Percentiles rank a stretch among this genome's conserved stretches.
Conservation (phyloP, 176 grass and related monocot genomes). For the Thinopyrum elongatum region DNA sequence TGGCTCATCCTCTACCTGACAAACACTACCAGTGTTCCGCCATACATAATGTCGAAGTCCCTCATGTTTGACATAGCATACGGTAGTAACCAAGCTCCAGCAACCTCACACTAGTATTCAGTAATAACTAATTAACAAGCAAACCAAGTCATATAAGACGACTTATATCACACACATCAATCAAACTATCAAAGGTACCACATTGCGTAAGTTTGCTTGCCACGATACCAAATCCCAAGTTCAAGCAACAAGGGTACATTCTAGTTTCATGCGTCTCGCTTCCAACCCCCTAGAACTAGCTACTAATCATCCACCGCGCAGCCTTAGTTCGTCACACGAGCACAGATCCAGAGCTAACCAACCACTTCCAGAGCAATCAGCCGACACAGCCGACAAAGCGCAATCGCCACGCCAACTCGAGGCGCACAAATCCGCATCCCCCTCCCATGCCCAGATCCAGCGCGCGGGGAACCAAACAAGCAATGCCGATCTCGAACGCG, state of each 20-base stretch:
- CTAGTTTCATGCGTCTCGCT: background rate
- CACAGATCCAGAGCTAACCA: conserved; percentile 30
- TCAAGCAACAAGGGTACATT: background rate
- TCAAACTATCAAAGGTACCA: background rate
- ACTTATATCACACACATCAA: background rate
- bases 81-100: background rate
- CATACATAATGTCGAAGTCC: background rate
- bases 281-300: background rate
- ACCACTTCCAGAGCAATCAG: background rate
- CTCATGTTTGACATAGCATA: background rate
- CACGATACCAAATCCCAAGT: background rate
- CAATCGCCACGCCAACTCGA: background rate
- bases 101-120: background rate
- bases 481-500: conserved; percentile 1
- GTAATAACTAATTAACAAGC: background rate
- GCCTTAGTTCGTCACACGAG: background rate
- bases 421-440: conserved; percentile 15
- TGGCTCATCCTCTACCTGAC: background rate
- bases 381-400: background rate
- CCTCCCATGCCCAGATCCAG: conserved; percentile 18
- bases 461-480: background rate
- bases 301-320: background rate
- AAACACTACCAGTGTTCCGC: background rate
- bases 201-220: background rate
- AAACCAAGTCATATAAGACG: background rate